Conservation (phyloP, 2,329 filamentous ascomycete species). For the Didymella exigua region DNA sequence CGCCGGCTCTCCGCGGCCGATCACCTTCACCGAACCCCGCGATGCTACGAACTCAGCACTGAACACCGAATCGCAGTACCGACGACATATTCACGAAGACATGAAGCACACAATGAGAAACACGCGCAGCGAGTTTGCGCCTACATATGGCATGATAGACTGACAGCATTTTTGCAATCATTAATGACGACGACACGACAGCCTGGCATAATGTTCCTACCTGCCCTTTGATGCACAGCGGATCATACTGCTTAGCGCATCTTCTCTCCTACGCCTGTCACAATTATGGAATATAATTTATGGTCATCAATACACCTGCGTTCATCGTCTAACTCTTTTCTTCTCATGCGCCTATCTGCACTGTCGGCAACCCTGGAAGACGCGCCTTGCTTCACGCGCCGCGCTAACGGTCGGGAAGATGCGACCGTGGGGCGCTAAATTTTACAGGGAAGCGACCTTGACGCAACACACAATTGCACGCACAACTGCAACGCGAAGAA, state of each 20-base stretch:
- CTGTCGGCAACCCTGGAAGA: background rate
- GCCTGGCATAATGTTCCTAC: background rate
- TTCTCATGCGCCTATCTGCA: background rate
- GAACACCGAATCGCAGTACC: background rate
- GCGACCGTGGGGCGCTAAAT: slow-evolving; percentile 13
- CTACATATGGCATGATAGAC: slow-evolving; percentile 6
- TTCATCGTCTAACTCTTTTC: background rate
- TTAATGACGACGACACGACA: background rate
- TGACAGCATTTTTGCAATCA: slow-evolving; percentile 1
- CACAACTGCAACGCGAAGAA: background rate
- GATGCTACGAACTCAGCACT: slow-evolving; percentile 25
- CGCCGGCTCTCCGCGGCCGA: slow-evolving; percentile 42
- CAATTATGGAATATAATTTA: background rate
- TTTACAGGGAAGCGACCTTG: background rate
- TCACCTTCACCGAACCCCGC: slow-evolving; percentile 42
- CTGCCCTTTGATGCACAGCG: background rate
- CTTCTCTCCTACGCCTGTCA: background rate
- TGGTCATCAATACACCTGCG: background rate
- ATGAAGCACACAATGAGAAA: slow-evolving; percentile 7
- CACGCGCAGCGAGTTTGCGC: background rate
- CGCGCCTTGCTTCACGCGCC: background rate
- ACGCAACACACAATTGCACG: background rate
- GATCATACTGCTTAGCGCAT: background rate
- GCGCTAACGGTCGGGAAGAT: slow-evolving; percentile 4
- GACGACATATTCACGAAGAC: slow-evolving; percentile 6